These are phyloP conservation scores for Vaccinium vitisidaea DNA, from an alignment of 148 eudicot genomes.

Conservation along the genomic window DNA sequence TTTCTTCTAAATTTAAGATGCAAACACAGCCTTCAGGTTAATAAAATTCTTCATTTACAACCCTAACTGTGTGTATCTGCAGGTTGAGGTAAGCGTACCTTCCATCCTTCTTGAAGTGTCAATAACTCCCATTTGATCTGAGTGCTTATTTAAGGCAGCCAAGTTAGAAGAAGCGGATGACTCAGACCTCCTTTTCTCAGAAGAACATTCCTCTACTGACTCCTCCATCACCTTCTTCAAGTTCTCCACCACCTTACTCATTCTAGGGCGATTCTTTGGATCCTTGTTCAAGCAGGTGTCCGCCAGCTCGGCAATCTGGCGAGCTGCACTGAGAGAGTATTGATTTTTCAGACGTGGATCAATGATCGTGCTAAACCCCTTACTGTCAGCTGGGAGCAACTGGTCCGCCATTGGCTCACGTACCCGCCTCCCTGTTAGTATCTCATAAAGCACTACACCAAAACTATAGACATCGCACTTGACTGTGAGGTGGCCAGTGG, in stretches of 20 bases:
- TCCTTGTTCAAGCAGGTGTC: slow-evolving; percentile 48
- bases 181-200: background rate
- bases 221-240: slow-evolving; percentile 43
- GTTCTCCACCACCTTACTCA: slow-evolving; percentile 42
- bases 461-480: slow-evolving; percentile 63
- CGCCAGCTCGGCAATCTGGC: slow-evolving; percentile 57
- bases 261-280: slow-evolving; percentile 48
- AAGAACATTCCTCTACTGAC: slow-evolving; percentile 27
- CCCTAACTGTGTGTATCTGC: slow-evolving; percentile 10
- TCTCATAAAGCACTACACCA: slow-evolving; percentile 71
- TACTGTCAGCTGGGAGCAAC: slow-evolving; percentile 39
- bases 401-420: slow-evolving; percentile 44
- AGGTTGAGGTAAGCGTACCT: slow-evolving; percentile 5
- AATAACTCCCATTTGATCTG: slow-evolving; percentile 16
- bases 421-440: slow-evolving; percentile 56
- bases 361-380: slow-evolving; percentile 51
- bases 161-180: background rate
- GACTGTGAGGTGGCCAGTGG: slow-evolving; percentile 46
- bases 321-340: slow-evolving; percentile 40
- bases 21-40: background rate
- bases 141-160: slow-evolving; percentile 6
- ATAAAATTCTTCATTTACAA: slow-evolving; percentile 6
- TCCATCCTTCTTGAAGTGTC: slow-evolving; percentile 1
- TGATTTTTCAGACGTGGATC: slow-evolving; percentile 55
- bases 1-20: background rate